Conservation (phyloP, 371 early-diverging fungal species). For the Blakeslea trispora region DNA sequence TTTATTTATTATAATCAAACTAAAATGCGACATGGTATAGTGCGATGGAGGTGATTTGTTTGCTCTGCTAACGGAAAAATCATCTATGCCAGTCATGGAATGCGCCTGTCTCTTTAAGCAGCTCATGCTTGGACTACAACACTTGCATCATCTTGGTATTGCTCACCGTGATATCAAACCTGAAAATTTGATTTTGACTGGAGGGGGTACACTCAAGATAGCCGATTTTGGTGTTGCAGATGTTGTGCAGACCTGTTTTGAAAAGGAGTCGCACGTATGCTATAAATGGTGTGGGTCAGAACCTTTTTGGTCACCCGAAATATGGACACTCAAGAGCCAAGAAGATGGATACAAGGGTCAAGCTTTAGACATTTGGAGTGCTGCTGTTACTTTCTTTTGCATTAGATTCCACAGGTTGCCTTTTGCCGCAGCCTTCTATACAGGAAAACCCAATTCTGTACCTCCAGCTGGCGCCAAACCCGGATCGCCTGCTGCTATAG, state of each 20-base stretch:
- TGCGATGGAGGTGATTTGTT: slow-evolving; percentile 72
- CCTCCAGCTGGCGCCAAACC: slow-evolving; percentile 48
- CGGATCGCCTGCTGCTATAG: slow-evolving; percentile 43
- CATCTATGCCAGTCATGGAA: slow-evolving; percentile 44
- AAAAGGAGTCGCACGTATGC: slow-evolving; percentile 65
- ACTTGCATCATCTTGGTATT: slow-evolving; percentile 94
- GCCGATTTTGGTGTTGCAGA: slow-evolving; percentile 97
- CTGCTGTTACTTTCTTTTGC: slow-evolving; percentile 81
- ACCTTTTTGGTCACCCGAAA: slow-evolving; percentile 93
- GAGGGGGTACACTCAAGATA: slow-evolving; percentile 87
- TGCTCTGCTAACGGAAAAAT: slow-evolving; percentile 42
- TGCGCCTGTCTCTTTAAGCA: slow-evolving; percentile 75
- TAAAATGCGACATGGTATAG: slow-evolving; percentile 14
- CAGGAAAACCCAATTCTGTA: slow-evolving; percentile 49
- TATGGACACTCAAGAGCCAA: slow-evolving; percentile 41
- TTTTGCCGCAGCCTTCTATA: slow-evolving; percentile 59
- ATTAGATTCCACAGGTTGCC: slow-evolving; percentile 77
- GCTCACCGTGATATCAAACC: slow-evolving; percentile 87
- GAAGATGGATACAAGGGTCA: slow-evolving; percentile 79
- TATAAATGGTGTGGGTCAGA: slow-evolving; percentile 84
- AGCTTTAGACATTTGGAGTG: slow-evolving; percentile 83
- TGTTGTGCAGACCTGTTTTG: slow-evolving; percentile 83
- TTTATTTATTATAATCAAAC: background rate
- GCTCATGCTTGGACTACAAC: slow-evolving; percentile 91
- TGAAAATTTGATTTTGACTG: slow-evolving; percentile 91